These are phyloP conservation scores for Entamoeba nuttalli DNA, from an alignment of 208 protist species.

Conservation along the genomic window DNA sequence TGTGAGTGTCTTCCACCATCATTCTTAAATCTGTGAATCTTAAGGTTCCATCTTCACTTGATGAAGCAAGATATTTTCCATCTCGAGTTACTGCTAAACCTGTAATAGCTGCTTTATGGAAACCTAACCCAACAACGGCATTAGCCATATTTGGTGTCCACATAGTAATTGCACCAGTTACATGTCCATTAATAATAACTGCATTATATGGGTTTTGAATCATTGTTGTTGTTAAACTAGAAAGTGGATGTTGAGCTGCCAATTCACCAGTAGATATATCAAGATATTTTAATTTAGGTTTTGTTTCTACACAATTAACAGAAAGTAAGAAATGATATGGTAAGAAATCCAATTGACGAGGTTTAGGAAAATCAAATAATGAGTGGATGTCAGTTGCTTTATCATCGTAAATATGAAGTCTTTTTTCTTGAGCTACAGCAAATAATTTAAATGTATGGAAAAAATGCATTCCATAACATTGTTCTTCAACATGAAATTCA, in stretches of 20 bases:
- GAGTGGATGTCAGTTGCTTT: conserved; percentile 11
- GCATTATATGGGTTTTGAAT: conserved; percentile 73
- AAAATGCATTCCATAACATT: neutral
- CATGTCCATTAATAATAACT: conserved; percentile 66
- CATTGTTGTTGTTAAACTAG: neutral
- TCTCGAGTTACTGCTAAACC: conserved; percentile 58
- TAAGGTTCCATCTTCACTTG: conserved; percentile 73
- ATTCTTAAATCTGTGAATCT: conserved; percentile 90
- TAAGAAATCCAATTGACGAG: conserved; percentile 65
- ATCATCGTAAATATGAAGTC: conserved; percentile 19
- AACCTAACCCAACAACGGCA: conserved; percentile 78
- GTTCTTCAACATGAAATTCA: neutral
- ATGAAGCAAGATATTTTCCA: conserved; percentile 74
- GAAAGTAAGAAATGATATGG: conserved; percentile 85
- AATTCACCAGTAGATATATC: conserved; percentile 73
- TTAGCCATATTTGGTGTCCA: conserved; percentile 78
- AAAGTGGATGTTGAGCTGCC: conserved; percentile 48
- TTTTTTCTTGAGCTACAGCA: neutral
- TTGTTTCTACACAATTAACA: conserved; percentile 44
- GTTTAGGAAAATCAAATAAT: neutral
- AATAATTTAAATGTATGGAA: neutral
- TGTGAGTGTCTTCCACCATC: conserved; percentile 37
- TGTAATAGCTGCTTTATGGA: conserved; percentile 50
- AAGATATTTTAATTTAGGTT: conserved; percentile 53
- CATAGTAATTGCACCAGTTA: conserved; percentile 60